A percentile compares a stretch with the other conserved stretches of the same genome.
These are phyloP conservation scores for Plasmodium gonderi DNA, from an alignment of 169 alveolate species.

Conservation along the genomic window DNA sequence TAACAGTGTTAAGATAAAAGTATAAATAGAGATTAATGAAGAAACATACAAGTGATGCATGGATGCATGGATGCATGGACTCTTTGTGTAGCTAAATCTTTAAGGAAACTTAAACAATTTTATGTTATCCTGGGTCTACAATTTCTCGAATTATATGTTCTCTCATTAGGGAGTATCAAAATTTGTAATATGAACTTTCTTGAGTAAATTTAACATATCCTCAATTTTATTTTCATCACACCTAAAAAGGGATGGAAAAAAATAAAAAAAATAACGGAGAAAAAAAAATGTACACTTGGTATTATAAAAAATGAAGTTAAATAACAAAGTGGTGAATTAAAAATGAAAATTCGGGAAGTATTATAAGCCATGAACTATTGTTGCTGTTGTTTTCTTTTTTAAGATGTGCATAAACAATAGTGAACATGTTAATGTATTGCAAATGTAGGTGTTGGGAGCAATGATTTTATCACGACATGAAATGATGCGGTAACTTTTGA, in stretches of 20 bases:
- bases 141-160: not conserved
- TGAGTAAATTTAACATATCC: conserved; percentile 25
- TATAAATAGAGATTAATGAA: too few species aligned
- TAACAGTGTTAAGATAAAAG: too few species aligned
- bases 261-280: not conserved
- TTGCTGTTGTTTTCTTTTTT: not conserved
- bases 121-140: not conserved
- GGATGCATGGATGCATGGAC: too few species aligned
- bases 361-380: not conserved
- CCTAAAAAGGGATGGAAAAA: conserved; percentile 7
- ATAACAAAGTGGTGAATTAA: not conserved
- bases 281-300: not conserved
- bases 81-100: too few species aligned
- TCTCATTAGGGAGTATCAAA: not conserved
- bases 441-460: too few species aligned
- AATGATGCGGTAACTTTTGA: too few species aligned
- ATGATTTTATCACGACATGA: too few species aligned
- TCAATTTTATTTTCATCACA: conserved; percentile 69
- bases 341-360: not conserved
- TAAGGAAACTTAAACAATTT: not conserved
- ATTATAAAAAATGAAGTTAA: not conserved
- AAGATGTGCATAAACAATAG: not conserved
- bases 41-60: too few species aligned
- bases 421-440: too few species aligned
- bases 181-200: conserved; percentile 44